These are phyloP conservation scores for Logfia minima DNA, from an alignment of 129 eudicot species.

Conservation along the genomic window DNA sequence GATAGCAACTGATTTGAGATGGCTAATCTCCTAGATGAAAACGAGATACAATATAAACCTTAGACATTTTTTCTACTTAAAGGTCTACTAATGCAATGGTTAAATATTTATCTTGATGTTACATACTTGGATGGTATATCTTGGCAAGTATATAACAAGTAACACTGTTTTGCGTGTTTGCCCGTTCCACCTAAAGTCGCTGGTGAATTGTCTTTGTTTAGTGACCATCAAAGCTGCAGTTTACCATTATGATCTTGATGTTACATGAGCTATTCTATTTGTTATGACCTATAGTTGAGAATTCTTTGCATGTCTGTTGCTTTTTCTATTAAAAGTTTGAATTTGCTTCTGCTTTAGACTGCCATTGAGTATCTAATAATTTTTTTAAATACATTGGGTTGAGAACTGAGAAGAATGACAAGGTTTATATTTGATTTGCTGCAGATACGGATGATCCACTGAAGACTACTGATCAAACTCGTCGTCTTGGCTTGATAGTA, in stretches of 20 bases:
- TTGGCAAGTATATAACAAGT: background rate
- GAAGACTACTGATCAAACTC: slow-evolving; percentile 92
- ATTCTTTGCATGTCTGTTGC: background rate
- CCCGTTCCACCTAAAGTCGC: background rate
- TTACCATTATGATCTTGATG: background rate
- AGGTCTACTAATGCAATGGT: too few relatives aligned
- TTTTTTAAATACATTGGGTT: background rate
- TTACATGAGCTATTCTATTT: background rate
- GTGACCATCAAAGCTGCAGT: background rate
- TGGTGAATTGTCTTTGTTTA: background rate
- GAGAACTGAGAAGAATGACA: slow-evolving; percentile 21
- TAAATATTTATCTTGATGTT: background rate
- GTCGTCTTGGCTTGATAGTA: slow-evolving; percentile 94
- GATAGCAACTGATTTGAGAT: too few relatives aligned
- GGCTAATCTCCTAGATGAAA: background rate
- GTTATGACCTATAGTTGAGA: background rate
- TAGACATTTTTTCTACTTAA: background rate
- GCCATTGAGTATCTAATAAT: background rate
- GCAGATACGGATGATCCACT: slow-evolving; percentile 96
- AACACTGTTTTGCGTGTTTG: background rate
- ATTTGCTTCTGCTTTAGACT: background rate
- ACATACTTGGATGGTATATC: background rate
- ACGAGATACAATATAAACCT: background rate
- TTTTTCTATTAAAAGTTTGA: background rate
- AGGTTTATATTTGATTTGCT: slow-evolving; percentile 20